A percentile compares a stretch with the other conserved stretches of the same genome.
phyloP scores from a whole-genome alignment of 352 stramenopile species.

The Plasmopara halstedii region DNA sequence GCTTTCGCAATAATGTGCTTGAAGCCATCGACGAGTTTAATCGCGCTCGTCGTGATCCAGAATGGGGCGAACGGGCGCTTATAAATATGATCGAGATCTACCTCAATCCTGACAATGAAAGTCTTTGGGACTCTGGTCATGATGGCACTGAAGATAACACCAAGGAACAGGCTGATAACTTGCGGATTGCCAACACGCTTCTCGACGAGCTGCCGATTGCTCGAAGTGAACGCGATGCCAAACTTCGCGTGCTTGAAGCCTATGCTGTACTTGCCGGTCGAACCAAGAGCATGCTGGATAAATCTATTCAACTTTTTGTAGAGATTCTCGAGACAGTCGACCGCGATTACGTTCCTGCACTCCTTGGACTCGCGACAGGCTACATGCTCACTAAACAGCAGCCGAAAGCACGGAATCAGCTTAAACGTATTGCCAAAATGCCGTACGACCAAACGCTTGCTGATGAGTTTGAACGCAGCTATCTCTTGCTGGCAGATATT shows the following conservation, averaged over 20 bases:
- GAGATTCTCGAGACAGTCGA: conserved; percentile 84
- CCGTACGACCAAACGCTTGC: conserved; percentile 78
- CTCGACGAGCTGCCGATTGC: conserved; percentile 74
- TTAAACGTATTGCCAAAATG: conserved; percentile 95
- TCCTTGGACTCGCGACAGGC: conserved; percentile 83
- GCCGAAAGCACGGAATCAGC: conserved; percentile 89
- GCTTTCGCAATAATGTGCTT: conserved; percentile 86
- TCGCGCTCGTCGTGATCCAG: conserved; percentile 72
- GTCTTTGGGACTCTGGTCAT: conserved; percentile 76
- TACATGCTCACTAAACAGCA: conserved; percentile 92
- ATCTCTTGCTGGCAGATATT: conserved; percentile 90
- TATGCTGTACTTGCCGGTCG: conserved; percentile 79
- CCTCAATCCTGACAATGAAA: conserved; percentile 90
- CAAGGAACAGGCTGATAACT: conserved; percentile 80
- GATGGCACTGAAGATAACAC: conserved; percentile 34
- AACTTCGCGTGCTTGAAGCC: conserved; percentile 79
- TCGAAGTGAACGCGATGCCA: conserved; percentile 40
- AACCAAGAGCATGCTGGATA: conserved; percentile 80
- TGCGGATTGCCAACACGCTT: conserved; percentile 83
- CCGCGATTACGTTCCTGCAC: conserved; percentile 84
- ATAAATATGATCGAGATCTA: conserved; percentile 93
- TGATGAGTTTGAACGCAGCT: conserved; percentile 92
- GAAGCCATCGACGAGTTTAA: conserved; percentile 91
- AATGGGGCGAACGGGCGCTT: conserved; percentile 85
- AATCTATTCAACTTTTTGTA: conserved; percentile 86